Evolutionary conservation across 2,329 filamentous ascomycete species (phyloP), one percentile per base, ranked within the genome.

Genomic region (Colletotrichum caudatum): DNA sequence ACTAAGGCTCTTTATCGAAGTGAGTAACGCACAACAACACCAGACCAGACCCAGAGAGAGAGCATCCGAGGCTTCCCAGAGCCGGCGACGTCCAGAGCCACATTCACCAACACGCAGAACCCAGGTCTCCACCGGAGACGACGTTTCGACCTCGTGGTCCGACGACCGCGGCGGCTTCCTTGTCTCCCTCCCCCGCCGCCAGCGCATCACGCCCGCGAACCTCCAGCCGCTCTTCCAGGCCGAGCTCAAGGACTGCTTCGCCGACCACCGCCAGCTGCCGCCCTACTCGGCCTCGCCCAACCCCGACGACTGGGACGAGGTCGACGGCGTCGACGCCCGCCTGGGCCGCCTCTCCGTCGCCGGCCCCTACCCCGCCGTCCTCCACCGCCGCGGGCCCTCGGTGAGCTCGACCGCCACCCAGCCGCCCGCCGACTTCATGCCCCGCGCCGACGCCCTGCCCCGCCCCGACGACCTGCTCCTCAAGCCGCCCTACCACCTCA

Each of bases 381-480:
- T 65, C 44, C 54, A 39, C 41, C 39, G 37, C 23, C 67, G 26
- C 44, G 46, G 63, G 46, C 26, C 58, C 5, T 51, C 62, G n/a
- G 35, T 56, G 35, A 46, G 35, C 29, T 63, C 60, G 33, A 63
- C 60, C 1, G 41, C 37, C 1, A 54, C 62, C n/a, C 37, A 50
- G 2, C 39, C 41, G 23, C 48, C 37, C 5, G 39, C 75, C 23
- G 78, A 82, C 16, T 79, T 80, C 61, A 76, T 88, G 3, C 85
- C 86, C 1, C 80, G 81, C 35, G 75, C 81, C 2, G 80, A 77
- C 5, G 79, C 79, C 0, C 76, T 88, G 14, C 81, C 83, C 4
- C 80, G 84, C 2, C 86, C 86, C 0, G 84, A 86, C 59, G 81
- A 85, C n/a, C 78, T 88, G 12, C 79, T 86, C 18, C 78, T 81